These are phyloP conservation scores for Vaccinium darrowii DNA, from an alignment of 148 eudicot genomes.

Conservation along the genomic window DNA sequence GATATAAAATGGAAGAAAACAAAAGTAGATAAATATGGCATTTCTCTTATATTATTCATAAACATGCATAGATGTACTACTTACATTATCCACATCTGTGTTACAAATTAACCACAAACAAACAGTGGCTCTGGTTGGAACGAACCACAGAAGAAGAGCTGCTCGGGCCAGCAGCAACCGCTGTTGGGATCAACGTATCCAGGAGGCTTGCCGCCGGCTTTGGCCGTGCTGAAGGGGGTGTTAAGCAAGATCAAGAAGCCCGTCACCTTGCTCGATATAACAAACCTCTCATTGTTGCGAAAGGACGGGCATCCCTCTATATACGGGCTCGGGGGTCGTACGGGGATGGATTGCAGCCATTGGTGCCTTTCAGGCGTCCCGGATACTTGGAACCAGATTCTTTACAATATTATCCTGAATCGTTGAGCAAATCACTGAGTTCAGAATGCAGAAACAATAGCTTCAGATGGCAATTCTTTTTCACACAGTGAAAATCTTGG, in stretches of 20 bases:
- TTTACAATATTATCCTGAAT: conserved; percentile 48
- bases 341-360: conserved; percentile 79
- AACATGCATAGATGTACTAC: not conserved
- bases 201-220: conserved; percentile 45
- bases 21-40: too few relatives aligned
- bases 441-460: too few relatives aligned
- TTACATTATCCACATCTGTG: not conserved
- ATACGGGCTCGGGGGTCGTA: conserved; percentile 41
- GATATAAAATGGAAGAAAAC: too few relatives aligned
- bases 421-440: not conserved
- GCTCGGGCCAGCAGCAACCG: conserved; percentile 57
- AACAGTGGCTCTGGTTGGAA: conserved; percentile 75
- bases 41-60: not conserved
- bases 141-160: conserved; percentile 54
- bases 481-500: not conserved
- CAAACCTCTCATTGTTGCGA: conserved; percentile 58
- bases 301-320: conserved; percentile 84
- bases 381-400: conserved; percentile 91
- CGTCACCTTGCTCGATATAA: conserved; percentile 68
- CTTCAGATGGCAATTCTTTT: conserved; percentile 3
- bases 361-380: conserved; percentile 97
- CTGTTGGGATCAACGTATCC: conserved; percentile 60
- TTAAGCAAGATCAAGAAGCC: conserved; percentile 58
- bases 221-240: conserved; percentile 59
- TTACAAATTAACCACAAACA: too few relatives aligned